Conservation (phyloP, 2,329 filamentous ascomycete species). For the Ascochyta clinopodiicola region DNA sequence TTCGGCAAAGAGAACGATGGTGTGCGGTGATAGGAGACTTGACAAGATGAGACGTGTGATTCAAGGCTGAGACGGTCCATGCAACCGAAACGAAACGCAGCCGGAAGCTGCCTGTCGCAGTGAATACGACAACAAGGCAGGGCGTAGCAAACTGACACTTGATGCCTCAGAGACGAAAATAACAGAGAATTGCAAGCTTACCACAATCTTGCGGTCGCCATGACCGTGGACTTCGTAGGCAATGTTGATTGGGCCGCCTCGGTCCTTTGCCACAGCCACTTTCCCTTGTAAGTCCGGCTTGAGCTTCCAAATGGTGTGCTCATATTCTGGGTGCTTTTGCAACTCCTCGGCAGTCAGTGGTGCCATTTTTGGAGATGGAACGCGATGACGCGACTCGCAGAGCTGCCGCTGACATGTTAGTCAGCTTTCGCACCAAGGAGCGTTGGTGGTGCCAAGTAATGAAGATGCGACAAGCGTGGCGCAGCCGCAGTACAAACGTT, state of each 20-base stretch:
- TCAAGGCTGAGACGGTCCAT: slow-evolving; percentile 43
- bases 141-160: slow-evolving; percentile 23
- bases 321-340: slow-evolving; percentile 69
- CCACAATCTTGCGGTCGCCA: slow-evolving; percentile 74
- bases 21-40: slow-evolving; percentile 1
- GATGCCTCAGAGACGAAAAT: slow-evolving; percentile 26
- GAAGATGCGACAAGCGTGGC: slow-evolving; percentile 26
- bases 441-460: slow-evolving; percentile 9
- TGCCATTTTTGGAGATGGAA: slow-evolving; percentile 16
- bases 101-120: slow-evolving; percentile 18
- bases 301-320: slow-evolving; percentile 72
- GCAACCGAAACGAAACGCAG: slow-evolving; percentile 47
- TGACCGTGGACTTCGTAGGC: slow-evolving; percentile 81
- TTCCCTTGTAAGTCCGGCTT: slow-evolving; percentile 68
- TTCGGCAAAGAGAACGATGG: not conserved
- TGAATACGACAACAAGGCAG: slow-evolving; percentile 7
- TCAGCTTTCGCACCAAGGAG: slow-evolving; percentile 1
- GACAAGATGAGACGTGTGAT: slow-evolving; percentile 34
- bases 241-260: slow-evolving; percentile 78
- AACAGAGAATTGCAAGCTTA: slow-evolving; percentile 55
- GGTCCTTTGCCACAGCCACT: slow-evolving; percentile 68
- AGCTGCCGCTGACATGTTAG: slow-evolving; percentile 16
- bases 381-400: slow-evolving; percentile 5
- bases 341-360: slow-evolving; percentile 64
- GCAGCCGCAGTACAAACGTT: slow-evolving; percentile 17